Base-by-base conservation (phyloP, 2,329 filamentous ascomycete genomes). In the Sporothrix euskadiensis region DNA sequence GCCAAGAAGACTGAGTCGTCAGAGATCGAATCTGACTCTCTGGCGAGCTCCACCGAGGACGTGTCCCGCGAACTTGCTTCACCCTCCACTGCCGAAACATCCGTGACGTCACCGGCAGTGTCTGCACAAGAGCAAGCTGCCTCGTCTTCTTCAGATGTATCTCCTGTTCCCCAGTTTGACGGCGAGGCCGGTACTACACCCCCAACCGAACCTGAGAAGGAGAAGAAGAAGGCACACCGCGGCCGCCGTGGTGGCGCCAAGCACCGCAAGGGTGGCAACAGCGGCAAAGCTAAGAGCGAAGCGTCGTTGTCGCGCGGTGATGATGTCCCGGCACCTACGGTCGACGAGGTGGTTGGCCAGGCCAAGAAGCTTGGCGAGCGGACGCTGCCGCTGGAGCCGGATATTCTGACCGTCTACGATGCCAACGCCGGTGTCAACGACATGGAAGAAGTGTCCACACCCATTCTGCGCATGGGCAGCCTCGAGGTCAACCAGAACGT, bases 211-310 rank as follows among this genome's bases (percentile, higher is more conserved):
- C 63, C 39, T 14, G 85, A 87, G 19, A 84, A 83, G 56, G 84
- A 83, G 74, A 90, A 90, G 78, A 91, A 89, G 79, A 92, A 91
- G 79, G 86, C 88, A 0, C 90, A 92, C 72, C 86, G 92, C 72
- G 92, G 92, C 4, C 86, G 88, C n/a, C 87, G 92, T 66, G 92
- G 91, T 30, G 92, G 92, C 1, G 87, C 88, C 22, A 90, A 91
- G 79, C 89, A 91, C 75, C 88, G 88, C 74, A 90, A 88, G 76
- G 85, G 71, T 2, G 47, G 14, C 30, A 52, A n/a, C 26, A 30
- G 47, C 49, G 47, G 47, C 49, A 75, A 74, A 69, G 84, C 84
- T 61, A 87, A 88, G 75, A 81, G 85, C 22, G 85, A 89, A 16
- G 81, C 82, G 2, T 87, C 87, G 0, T 83, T 83, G 69, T 85